Conservation (phyloP, 2,329 filamentous ascomycete species). For the Sarocladium kiliense region DNA sequence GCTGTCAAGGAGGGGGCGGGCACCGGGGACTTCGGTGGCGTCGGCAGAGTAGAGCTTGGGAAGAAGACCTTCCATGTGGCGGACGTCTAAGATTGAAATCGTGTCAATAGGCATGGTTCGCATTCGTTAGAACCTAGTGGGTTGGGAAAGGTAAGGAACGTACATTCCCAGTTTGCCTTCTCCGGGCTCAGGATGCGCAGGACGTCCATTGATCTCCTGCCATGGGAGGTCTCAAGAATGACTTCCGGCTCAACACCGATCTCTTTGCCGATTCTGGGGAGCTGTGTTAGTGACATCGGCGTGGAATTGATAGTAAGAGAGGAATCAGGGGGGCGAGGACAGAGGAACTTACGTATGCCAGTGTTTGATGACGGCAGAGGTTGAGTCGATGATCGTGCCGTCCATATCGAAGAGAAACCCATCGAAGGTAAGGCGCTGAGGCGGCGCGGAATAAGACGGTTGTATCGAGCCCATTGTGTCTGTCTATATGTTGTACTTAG, state of each 20-base stretch:
- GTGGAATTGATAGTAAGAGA: too few relatives aligned
- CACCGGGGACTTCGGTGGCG: conserved; percentile 81
- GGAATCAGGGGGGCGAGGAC: too few relatives aligned
- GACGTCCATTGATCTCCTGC: conserved; percentile 81
- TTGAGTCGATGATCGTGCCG: conserved; percentile 80
- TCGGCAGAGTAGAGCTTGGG: conserved; percentile 72
- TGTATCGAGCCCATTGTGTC: conserved; percentile 26
- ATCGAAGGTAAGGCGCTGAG: conserved; percentile 43
- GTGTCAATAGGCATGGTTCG: not conserved
- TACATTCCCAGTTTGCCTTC: conserved; percentile 91
- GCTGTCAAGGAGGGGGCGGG: conserved; percentile 61
- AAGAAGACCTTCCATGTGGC: conserved; percentile 70
- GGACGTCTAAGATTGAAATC: conserved; percentile 58
- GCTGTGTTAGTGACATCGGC: too few relatives aligned
- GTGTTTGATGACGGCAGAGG: conserved; percentile 69
- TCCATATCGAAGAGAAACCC: conserved; percentile 71
- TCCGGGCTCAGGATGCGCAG: conserved; percentile 73
- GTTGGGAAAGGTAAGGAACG: conserved; percentile 25
- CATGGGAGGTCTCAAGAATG: conserved; percentile 88
- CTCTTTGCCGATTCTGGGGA: conserved; percentile 67
- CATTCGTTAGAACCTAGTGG: too few relatives aligned
- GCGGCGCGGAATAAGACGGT: conserved; percentile 35
- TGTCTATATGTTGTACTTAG: not conserved
- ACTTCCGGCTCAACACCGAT: conserved; percentile 78
- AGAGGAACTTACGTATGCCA: conserved; percentile 67